phyloP scores from a whole-genome alignment of 345 rosid genomes.

The Mangifera indica region DNA sequence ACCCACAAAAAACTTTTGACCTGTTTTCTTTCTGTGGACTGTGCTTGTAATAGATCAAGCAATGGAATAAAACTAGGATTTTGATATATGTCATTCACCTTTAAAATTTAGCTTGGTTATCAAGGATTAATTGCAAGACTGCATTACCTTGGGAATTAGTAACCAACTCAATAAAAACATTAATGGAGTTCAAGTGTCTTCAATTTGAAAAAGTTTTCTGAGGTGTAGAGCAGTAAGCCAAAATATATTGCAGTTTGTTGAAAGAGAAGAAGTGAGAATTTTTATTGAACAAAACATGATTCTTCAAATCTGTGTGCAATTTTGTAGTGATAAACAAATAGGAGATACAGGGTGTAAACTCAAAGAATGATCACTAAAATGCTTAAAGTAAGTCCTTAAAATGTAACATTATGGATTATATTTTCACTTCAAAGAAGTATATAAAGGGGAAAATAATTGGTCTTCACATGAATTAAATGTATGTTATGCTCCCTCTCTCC shows the following conservation, averaged over 20 bases:
- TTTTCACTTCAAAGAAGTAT: background rate
- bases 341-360: background rate
- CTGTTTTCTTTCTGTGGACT: background rate
- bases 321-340: background rate
- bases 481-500: background rate
- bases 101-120: background rate
- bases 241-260: background rate
- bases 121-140: background rate
- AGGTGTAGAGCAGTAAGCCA: background rate
- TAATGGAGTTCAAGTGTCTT: background rate
- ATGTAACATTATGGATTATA: background rate
- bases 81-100: background rate
- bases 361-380: background rate
- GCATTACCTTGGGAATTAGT: background rate
- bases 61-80: background rate
- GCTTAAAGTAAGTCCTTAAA: background rate
- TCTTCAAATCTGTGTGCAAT: background rate
- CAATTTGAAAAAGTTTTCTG: background rate
- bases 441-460: background rate
- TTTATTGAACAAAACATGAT: background rate
- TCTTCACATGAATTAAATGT: background rate
- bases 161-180: background rate
- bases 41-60: background rate
- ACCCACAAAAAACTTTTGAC: too few relatives aligned
- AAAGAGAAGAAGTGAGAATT: background rate